Evolutionary conservation across 2,329 filamentous ascomycete genomes (phyloP), one percentile per base, ranked within the genome.

Genomic region (Raffaelea ambrosiae): DNA sequence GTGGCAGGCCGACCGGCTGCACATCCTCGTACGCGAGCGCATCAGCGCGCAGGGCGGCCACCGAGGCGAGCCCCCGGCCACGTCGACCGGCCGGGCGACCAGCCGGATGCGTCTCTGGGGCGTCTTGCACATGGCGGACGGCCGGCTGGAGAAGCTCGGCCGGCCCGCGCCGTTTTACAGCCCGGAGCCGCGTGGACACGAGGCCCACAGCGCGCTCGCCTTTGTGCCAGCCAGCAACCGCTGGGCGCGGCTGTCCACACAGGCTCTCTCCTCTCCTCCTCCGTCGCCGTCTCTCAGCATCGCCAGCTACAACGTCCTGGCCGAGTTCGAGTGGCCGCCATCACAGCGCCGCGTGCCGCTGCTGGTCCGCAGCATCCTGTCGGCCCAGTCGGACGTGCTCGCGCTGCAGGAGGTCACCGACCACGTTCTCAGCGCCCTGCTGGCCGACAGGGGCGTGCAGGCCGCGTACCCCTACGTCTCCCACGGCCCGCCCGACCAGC

Each of bases 331-430:
- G 9, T 69, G 66, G 57, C 73, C 74, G 1, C 67, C 72, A 3
- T 65, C 63, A 7, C 57, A 60, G 16, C 54, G 55, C 18, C 64
- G 74, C 26, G 69, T 76, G 48, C 59, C 68, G 2, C 54, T 68
- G 8, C 55, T 77, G 41, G 49, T 74, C 19, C 55, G 60, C 7
- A 75, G 68, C 48, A 59, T 78, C 3, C 56, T 77, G 4, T 66
- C 68, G 0, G 48, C 58, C 4, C 58, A 62, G 8, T 71, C 72
- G 8, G 73, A 78, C 48, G 60, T 76, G 3, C 53, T 77, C 9
- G 64, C 77, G 3, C 66, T 86, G 5, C 73, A 85, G 58, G 82
- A 84, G 61, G 76, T 84, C 1, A 82, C 79, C 0, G 80, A 84
- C 51, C 69, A 77, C 38, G 83, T 84, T 51, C 68, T 86, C 0